phyloP scores from a whole-genome alignment of 2,329 filamentous ascomycete genomes.

The Zymoseptoria crescenta region DNA sequence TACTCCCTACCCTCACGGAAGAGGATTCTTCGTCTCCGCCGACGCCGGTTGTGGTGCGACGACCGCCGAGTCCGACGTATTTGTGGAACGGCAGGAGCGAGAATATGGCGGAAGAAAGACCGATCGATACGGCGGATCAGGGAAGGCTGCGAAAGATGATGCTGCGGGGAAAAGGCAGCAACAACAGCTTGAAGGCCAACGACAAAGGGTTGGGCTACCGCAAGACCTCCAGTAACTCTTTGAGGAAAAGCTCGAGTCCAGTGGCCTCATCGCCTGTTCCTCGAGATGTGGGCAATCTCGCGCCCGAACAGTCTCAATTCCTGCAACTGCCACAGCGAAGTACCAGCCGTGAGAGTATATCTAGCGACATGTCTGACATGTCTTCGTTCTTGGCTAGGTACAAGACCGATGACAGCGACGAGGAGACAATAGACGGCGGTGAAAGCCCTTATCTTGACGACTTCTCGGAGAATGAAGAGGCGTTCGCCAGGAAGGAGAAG shows the following conservation, averaged over 20 bases:
- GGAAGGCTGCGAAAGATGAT: background rate
- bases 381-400: constrained; percentile 27
- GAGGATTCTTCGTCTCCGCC: constrained; percentile 9
- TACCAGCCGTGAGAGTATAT: constrained; percentile 30
- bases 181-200: background rate
- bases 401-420: constrained; percentile 16
- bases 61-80: constrained; percentile 26
- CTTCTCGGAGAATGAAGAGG: constrained; percentile 10
- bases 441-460: constrained; percentile 2
- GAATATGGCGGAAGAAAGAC: background rate
- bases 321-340: constrained; percentile 19
- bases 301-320: constrained; percentile 14
- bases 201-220: background rate
- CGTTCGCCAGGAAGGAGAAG: constrained; percentile 26
- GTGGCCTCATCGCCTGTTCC: constrained; percentile 23
- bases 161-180: background rate
- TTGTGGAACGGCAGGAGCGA: constrained; percentile 12
- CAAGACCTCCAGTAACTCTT: background rate
- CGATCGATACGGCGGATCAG: background rate
- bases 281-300: constrained; percentile 24
- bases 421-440: constrained; percentile 12
- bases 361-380: constrained; percentile 37
- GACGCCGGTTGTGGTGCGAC: constrained; percentile 14
- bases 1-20: constrained; percentile 55
- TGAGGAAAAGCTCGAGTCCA: background rate